These are phyloP conservation scores for Talaromyces sp. DNA, from an alignment of 2,329 filamentous ascomycete species.

Conservation along the genomic window DNA sequence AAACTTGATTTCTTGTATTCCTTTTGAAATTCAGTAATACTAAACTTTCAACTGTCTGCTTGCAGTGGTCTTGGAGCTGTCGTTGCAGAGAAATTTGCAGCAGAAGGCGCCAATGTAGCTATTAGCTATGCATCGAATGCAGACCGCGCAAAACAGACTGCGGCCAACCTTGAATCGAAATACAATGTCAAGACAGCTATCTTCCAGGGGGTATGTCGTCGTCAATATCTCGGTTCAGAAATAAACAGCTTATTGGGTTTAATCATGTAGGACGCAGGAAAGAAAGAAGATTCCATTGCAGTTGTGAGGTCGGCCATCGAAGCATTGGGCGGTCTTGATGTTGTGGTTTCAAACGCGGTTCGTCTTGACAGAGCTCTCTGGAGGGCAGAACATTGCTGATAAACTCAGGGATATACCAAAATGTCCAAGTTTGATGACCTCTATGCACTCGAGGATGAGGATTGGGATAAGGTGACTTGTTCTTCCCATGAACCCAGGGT, in stretches of 20 bases:
- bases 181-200: conserved; percentile 50
- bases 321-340: conserved; percentile 65
- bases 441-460: conserved; percentile 53
- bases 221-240: not conserved
- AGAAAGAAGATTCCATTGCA: conserved; percentile 52
- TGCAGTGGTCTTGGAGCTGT: conserved; percentile 67
- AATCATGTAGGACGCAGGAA: conserved; percentile 53
- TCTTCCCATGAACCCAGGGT: conserved; percentile 7
- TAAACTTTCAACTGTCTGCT: conserved; percentile 8
- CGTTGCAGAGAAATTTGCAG: conserved; percentile 62
- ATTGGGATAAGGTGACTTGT: conserved; percentile 57
- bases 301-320: conserved; percentile 57
- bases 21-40: not conserved
- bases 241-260: not conserved
- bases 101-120: conserved; percentile 62
- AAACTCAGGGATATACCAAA: conserved; percentile 55
- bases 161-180: conserved; percentile 49
- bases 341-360: conserved; percentile 71
- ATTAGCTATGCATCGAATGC: conserved; percentile 67
- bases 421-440: conserved; percentile 55
- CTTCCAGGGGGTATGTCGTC: conserved; percentile 54
- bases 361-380: conserved; percentile 13
- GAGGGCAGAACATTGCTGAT: not conserved
- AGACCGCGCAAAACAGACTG: conserved; percentile 55
- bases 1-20: not conserved